Percentiles rank a stretch among this genome's conserved stretches.
phyloP scores from a whole-genome alignment of 148 eudicot species.

The Rhododendron ferrugineum region DNA sequence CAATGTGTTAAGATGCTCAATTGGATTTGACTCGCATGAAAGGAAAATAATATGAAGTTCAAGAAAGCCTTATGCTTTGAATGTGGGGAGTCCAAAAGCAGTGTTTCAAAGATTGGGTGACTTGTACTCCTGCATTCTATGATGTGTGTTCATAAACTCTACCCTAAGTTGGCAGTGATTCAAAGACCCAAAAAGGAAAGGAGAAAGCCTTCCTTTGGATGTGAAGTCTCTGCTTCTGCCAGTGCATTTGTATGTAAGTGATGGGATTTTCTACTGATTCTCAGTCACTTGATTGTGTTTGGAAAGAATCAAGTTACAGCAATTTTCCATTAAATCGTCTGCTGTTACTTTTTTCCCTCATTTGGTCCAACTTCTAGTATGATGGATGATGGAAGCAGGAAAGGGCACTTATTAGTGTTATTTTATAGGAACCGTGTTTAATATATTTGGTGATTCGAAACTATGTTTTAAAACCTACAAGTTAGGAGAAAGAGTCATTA shows the following conservation, averaged over 20 bases:
- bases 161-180: neutral
- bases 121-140: neutral
- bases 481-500: neutral
- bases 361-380: neutral
- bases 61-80: neutral
- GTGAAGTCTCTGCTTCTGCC: neutral
- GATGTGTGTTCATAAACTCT: neutral
- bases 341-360: neutral
- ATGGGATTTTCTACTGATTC: neutral
- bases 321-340: neutral
- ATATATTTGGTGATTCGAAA: neutral
- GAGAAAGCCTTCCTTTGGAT: neutral
- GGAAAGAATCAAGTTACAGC: neutral
- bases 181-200: neutral
- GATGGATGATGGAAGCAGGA: neutral
- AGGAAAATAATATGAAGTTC: neutral
- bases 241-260: neutral
- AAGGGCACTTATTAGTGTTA: neutral
- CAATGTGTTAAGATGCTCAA: neutral
- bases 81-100: neutral
- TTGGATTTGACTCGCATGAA: neutral
- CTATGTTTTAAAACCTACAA: neutral
- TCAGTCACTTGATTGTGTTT: neutral
- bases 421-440: neutral
- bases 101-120: neutral